Base-by-base conservation (phyloP, 192 early-diverging fungal genomes). In the Podila minutissima region DNA sequence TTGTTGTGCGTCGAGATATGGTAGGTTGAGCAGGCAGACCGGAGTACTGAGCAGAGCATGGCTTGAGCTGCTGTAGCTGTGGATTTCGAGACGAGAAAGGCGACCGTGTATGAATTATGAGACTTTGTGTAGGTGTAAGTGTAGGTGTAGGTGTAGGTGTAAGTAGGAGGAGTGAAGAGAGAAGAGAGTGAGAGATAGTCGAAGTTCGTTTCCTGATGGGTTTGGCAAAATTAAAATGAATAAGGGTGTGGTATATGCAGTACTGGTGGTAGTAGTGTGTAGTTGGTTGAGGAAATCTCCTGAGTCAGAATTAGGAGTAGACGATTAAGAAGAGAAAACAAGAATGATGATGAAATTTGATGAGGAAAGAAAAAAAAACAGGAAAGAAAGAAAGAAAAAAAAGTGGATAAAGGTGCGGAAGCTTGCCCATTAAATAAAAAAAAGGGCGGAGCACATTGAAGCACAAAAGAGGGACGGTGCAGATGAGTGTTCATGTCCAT, bases 31-130 rank as follows among this genome's bases (percentile, higher is more conserved):
- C 72, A 74, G 57, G 66, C 46, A 41, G 72, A 74, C 26, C 38
- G 57, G 55, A 74, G 26, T 31, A 67, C 26, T 37, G 72, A 74
- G 61, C 64, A 59, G 46, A 74, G 64, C 72, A 74, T 74, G 31
- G 71, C 59, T 65, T 46, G 41, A 46, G 41, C 41, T 15, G 41
- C 41, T 46, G 3, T 12, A 46, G 41, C 41, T 46, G 41, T 72
- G 37, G 70, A 53, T 61, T 31, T 64, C 6, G 62, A 63, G 62
- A 46, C 37, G 24, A 26, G 15, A 28, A 64, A 26, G 11, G 24
- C 26, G 62, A 63, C 41, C 13, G 12, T 17, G 41, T 15, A 46
- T 46, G 11, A 53, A 8, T 20, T 6, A 55, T 37, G 35, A 37
- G 1, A 55, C 8, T 24, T 7, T 33, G 49, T 26, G 33, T 46